Base-by-base conservation (phyloP, 1,284 basidiomycete genomes). In the Coniophora puteana region DNA sequence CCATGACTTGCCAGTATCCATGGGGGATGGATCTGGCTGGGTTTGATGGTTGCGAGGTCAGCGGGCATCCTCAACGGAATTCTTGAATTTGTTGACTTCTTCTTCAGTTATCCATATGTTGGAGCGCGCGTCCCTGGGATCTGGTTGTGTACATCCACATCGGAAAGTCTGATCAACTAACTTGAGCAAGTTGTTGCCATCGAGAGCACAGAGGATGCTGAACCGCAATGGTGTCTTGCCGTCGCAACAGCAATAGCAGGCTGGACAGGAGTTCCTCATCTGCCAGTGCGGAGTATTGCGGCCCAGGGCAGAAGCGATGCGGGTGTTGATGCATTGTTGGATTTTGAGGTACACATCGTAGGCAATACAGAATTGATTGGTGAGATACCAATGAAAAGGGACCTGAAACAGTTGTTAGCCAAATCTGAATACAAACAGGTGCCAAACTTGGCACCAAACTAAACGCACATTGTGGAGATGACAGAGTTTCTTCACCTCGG, bases 151-250 rank as follows among this genome's bases (percentile, higher is more conserved):
- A n/a, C n/a, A n/a, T n/a, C n/a, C n/a, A n/a, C n/a, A n/a, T n/a
- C n/a, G n/a, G n/a, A n/a, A n/a, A n/a, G n/a, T n/a, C n/a, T n/a
- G n/a, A 8, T 23, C 30, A 40, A 40, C 42, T 5, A 16, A 7
- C 14, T 46, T 46, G 6, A 46, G 22, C 26, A 31, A 43, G 13
- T 46, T 43, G 14, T 46, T 46, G 1, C 44, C 26, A 8, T 43
- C 27, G 8, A 46, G 38, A 11, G 36, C 29, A 8, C 36, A 31
- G 3, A 43, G 23, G 28, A 26, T 43, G 4, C 20, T 16, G 11
- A 46, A 35, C 5, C 30, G 14, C 1, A 45, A 26, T 8, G 14
- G 2, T 8, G 31, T 25, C 8, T 46, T 32, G 18, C 39, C 36
- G 14, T 38, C 8, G 2, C 42, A 14, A n/a, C 25, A 17, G 36